Evolutionary conservation across 768 basidiomycete genomes (phyloP), one percentile per base, ranked within the genome.

Genomic region (Scleroderma bovista): DNA sequence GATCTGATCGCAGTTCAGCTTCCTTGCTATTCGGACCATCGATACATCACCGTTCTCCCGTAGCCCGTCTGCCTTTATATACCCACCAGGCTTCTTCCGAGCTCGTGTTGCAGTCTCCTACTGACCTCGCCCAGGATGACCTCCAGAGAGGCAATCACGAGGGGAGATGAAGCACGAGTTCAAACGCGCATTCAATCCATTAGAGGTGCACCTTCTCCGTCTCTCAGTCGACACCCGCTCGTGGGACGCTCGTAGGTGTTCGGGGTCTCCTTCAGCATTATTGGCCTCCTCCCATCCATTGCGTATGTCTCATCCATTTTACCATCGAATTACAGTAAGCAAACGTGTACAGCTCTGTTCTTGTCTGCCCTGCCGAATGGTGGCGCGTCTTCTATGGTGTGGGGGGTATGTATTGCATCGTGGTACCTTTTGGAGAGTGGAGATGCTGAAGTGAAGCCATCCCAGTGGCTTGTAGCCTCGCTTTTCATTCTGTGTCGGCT

Each of bases 211-310:
- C 0, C 9, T 15, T 24, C n/a, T n/a, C n/a, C 9, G 6, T 7
- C 26, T 29, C 9, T 4, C n/a, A 17, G 8, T 6, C 24, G 3
- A 9, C 3, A n/a, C n/a, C 17, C n/a, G n/a, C n/a, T n/a, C n/a
- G n/a, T n/a, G n/a, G n/a, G n/a, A n/a, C 58, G 58, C 38, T 41
- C 64, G 22, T 57, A 87, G 81, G 79, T 86, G 6, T 87, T 87
- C 54, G 84, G 86, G 0, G 68, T 86, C 32, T 77, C 80, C 0
- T 87, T 87, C 61, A 83, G 80, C 1, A 80, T 87, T 51, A 83
- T 87, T 46, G 85, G 86, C 0, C 61, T 87, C 12, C 75, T 84
- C 10, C 84, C 78, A 11, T 78, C 84, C 0, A 83, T 86, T 31
- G 78, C 83, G 64, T 80, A 51, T 23, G 76, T 69, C 74, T 20